phyloP scores from a whole-genome alignment of 2,329 filamentous ascomycete genomes.

The Aspergillus transmontanensis region DNA sequence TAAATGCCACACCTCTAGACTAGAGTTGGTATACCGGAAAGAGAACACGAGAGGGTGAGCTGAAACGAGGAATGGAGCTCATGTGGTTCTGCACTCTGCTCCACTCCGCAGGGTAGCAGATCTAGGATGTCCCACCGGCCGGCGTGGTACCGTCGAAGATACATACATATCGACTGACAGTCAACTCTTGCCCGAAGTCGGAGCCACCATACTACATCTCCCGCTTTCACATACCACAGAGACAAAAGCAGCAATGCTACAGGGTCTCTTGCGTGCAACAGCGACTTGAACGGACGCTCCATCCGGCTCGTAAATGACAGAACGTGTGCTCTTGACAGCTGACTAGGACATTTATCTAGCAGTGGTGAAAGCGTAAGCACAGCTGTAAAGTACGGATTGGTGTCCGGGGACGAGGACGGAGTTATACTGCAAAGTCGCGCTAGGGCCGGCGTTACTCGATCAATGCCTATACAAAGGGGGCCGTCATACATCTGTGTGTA shows the following conservation, averaged over 20 bases:
- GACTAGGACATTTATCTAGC: not conserved
- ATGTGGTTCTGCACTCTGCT: not conserved
- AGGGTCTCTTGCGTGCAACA: not conserved
- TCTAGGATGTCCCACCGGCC: not conserved
- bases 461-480: not conserved
- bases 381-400: not conserved
- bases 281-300: not conserved
- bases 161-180: not conserved
- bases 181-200: not conserved
- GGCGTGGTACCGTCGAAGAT: not conserved
- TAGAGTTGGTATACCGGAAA: not conserved
- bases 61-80: not conserved
- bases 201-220: not conserved
- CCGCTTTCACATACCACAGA: not conserved
- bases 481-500: not conserved
- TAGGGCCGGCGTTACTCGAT: not conserved
- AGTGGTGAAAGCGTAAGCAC: not conserved
- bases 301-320: not conserved
- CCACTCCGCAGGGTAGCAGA: not conserved
- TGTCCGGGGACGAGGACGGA: not conserved
- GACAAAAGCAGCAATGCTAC: not conserved
- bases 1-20: no score
- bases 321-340: not conserved
- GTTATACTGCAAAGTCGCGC: not conserved
- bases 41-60: not conserved